Conservation (phyloP, 2,329 filamentous ascomycete genomes). For the Cercospora canescens region DNA sequence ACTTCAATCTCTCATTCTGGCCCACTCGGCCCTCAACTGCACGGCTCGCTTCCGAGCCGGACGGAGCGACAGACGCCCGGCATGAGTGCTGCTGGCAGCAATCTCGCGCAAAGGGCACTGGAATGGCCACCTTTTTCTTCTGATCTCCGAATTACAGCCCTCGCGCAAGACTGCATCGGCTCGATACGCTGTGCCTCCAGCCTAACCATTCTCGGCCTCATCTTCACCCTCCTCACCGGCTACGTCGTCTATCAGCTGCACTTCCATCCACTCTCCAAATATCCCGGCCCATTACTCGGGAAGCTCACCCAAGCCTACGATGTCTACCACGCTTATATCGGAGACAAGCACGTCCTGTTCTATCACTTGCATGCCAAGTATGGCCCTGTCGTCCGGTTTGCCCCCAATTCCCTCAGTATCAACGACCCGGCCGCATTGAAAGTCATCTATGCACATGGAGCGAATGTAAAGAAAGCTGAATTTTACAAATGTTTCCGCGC, state of each 20-base stretch:
- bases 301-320: slow-evolving; percentile 27
- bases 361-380: slow-evolving; percentile 28
- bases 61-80: not conserved
- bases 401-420: slow-evolving; percentile 30
- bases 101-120: slow-evolving; percentile 8
- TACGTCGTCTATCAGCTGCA: slow-evolving; percentile 27
- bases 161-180: slow-evolving; percentile 8
- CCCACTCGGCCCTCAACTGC: not conserved
- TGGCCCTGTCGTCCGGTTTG: slow-evolving; percentile 28
- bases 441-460: slow-evolving; percentile 50
- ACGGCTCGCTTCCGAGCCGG: not conserved
- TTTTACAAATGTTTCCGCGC: slow-evolving; percentile 51
- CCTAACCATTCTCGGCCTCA: slow-evolving; percentile 5
- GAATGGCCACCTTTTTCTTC: slow-evolving; percentile 1
- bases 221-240: slow-evolving; percentile 12
- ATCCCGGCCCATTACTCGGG: slow-evolving; percentile 30
- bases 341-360: slow-evolving; percentile 31
- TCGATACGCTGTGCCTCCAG: slow-evolving; percentile 17
- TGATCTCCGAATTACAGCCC: not conserved
- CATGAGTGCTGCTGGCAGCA: slow-evolving; percentile 9
- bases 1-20: not conserved
- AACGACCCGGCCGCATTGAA: slow-evolving; percentile 40
- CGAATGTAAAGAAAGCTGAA: slow-evolving; percentile 51
- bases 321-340: slow-evolving; percentile 31
- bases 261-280: slow-evolving; percentile 29